Conservation (phyloP, 2,329 filamentous ascomycete species). For the Akanthomyces dipterigenus region DNA sequence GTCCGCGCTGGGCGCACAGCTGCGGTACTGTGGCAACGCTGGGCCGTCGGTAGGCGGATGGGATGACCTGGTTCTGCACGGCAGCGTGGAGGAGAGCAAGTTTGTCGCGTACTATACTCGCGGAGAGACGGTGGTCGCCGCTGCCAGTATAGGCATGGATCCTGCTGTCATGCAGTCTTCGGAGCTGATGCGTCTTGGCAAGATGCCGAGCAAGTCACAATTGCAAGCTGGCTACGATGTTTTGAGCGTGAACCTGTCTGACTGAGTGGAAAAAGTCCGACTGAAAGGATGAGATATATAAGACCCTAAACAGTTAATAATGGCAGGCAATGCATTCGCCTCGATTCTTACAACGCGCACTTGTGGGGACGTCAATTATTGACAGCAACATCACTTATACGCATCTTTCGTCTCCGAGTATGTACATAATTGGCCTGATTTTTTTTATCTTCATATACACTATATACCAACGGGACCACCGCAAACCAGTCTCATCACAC, state of each 20-base stretch:
- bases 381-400: no score
- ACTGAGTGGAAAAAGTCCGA: no score
- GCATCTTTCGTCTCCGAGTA: background rate
- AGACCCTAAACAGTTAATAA: background rate
- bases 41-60: conserved; percentile 51
- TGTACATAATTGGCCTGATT: background rate
- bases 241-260: conserved; percentile 33
- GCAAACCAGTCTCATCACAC: background rate
- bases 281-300: no score
- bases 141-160: conserved; percentile 86
- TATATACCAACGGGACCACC: background rate
- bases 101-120: conserved; percentile 88
- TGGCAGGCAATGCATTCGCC: background rate
- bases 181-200: conserved; percentile 74
- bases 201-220: conserved; percentile 78
- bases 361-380: no score
- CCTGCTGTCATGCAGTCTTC: conserved; percentile 77
- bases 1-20: conserved; percentile 83
- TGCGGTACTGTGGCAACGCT: conserved; percentile 91
- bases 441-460: background rate
- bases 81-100: conserved; percentile 67
- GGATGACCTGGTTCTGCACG: conserved; percentile 78
- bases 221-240: conserved; percentile 57
- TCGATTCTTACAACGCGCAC: background rate
- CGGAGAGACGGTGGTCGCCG: conserved; percentile 80